phyloP scores from a whole-genome alignment of 805 yeast species.

The Wickerhamomyces subpelliculosus region DNA sequence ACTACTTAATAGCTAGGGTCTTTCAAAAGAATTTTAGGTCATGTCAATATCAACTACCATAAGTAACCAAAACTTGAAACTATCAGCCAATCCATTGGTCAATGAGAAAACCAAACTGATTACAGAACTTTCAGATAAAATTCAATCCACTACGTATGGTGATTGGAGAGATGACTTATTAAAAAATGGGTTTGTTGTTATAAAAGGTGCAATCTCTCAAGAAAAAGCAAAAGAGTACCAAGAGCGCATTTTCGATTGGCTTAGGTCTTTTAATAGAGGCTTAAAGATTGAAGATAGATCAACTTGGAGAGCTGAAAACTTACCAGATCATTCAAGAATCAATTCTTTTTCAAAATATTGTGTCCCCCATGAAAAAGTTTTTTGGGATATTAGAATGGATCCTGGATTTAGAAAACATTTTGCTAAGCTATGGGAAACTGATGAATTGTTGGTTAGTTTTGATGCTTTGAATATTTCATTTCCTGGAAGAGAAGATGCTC shows the following conservation, averaged over 20 bases:
- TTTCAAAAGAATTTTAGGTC: too few relatives aligned
- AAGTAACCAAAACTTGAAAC: neutral
- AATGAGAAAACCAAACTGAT: conserved; percentile 12
- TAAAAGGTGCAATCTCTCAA: conserved; percentile 22
- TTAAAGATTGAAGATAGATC: conserved; percentile 20
- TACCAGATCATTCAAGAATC: conserved; percentile 19
- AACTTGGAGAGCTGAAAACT: conserved; percentile 24
- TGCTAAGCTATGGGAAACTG: conserved; percentile 26
- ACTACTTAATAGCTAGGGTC: too few relatives aligned
- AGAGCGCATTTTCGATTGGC: conserved; percentile 17
- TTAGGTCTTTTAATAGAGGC: conserved; percentile 13
- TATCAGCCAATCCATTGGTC: conserved; percentile 8
- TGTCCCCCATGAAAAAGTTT: conserved; percentile 24
- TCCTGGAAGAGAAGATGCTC: conserved; percentile 17
- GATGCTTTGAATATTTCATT: conserved; percentile 25
- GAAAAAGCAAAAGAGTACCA: conserved; percentile 21
- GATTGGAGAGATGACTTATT: conserved; percentile 27
- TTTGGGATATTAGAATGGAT: conserved; percentile 28
- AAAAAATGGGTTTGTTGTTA: conserved; percentile 25
- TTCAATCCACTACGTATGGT: conserved; percentile 5
- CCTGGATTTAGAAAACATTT: conserved; percentile 21
- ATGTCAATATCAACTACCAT: too few relatives aligned
- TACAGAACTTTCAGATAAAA: conserved; percentile 4
- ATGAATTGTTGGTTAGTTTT: conserved; percentile 26
- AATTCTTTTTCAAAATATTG: conserved; percentile 15